Conservation (phyloP, 805 yeast genomes). For the Kluyveromyces wickerhamii region DNA sequence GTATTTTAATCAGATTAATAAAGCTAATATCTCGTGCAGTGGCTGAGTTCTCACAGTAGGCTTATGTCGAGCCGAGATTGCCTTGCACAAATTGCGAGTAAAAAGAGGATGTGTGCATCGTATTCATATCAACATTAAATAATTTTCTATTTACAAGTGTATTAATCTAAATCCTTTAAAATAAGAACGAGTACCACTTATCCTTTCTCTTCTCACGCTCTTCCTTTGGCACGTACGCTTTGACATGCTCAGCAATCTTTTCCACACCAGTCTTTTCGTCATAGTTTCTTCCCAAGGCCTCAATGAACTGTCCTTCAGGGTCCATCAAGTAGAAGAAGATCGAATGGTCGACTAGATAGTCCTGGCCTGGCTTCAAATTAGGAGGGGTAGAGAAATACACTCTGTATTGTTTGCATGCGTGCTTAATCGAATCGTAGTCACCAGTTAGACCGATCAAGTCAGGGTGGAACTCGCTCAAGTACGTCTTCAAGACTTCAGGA, state of each 20-base stretch:
- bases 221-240: constrained; percentile 63
- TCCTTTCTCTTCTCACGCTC: constrained; percentile 59
- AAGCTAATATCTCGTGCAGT: no score
- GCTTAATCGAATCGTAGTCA: constrained; percentile 73
- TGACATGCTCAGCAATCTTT: constrained; percentile 68
- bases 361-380: constrained; percentile 89
- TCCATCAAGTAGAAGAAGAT: constrained; percentile 97
- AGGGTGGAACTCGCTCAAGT: constrained; percentile 84
- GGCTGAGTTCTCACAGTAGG: no score
- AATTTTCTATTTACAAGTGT: constrained; percentile 6
- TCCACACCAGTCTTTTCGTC: constrained; percentile 70
- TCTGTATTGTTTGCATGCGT: constrained; percentile 79
- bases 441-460: constrained; percentile 89
- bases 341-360: constrained; percentile 93
- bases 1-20: no score
- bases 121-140: constrained; percentile 1
- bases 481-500: constrained; percentile 76
- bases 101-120: no score
- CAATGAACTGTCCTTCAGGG: constrained; percentile 94
- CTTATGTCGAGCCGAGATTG: no score
- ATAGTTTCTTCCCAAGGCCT: constrained; percentile 88
- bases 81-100: no score
- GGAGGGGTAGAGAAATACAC: constrained; percentile 98
- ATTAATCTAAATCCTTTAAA: constrained; percentile 7
- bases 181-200: constrained; percentile 43